Base-by-base conservation (phyloP, 2,329 filamentous ascomycete genomes). In the Paramyrothecium sp. region DNA sequence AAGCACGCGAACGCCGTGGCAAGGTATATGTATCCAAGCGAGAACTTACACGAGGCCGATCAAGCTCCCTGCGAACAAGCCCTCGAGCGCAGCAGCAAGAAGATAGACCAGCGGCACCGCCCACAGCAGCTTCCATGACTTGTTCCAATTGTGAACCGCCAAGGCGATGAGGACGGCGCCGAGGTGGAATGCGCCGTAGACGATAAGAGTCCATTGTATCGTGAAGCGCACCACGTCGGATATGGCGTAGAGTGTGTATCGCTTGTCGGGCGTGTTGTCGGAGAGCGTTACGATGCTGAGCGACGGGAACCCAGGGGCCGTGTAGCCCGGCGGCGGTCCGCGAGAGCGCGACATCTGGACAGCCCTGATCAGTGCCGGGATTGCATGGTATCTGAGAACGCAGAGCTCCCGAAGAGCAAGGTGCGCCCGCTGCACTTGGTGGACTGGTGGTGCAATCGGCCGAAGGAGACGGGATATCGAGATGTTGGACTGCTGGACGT, bases 201-300 rank as follows among this genome's bases (percentile, higher is more conserved):
- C 84, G 30, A 96, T 85, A 41, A 96, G 75, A 0, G 92, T 96
- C 92, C 92, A 97, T 69, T 88, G 83, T 17, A 95, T 75, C 1
- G 92, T 97, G 73, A 95, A 97, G 62, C 89, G 88, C 88, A 91
- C 94, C 56, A 96, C 90, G 69, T 96, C 91, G 58, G 75, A 71
- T 3, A 91, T 81, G 67, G 89, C 82, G 77, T 91, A 94, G 64
- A 97, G 86, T 41, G 85, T 83, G 58, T 82, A 81, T 53, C 59
- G 62, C 60, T 72, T 75, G 49, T 82, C 76, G 58, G 72, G 38
- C 38, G 69, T 74, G 51, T 68, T 62, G 58, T 78, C 74, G 61
- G 77, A 72, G 13, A 87, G 78, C 22, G 69, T 71, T 34, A 89
- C 87, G 84, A 91, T 89, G 76, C 92, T 92, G 59, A 97, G 86